Evolutionary conservation across 2,329 filamentous ascomycete species (phyloP), one percentile per base, ranked within the genome.

Genomic region (Cladosporium velox): DNA sequence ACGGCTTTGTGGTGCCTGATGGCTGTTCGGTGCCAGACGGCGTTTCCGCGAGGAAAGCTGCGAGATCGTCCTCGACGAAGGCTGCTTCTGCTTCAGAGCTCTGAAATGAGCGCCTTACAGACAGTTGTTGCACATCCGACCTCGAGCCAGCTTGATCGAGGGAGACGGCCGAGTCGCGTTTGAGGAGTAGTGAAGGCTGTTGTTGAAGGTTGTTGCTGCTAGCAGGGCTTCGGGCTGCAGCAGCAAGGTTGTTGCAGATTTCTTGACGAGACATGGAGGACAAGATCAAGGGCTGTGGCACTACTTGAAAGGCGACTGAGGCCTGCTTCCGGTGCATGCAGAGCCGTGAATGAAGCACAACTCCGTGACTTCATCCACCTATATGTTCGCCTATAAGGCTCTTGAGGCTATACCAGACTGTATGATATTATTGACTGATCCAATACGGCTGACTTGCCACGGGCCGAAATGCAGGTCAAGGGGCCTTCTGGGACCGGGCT

Each of bases 241-340:
- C 61, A 51, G 30, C 55, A 52, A 58, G 21, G 30, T 47, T 59
- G 62, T 30, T 59, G 62, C n/a, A 52, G 52, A 66, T 67, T 57
- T 59, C 64, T 47, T 58, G 64, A 59, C 55, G 58, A 55, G 69
- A 66, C 30, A 54, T 61, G 35, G 65, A 66, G 44, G 55, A 60
- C 49, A 72, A 60, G 26, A 71, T 70, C 64, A 72, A 66, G 44
- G 70, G 71, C 60, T 70, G 67, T 28, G 68, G 67, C 65, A 65
- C 67, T 59, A 70, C 67, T 65, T 71, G 70, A 66, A 64, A 67
- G 51, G 65, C 67, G 34, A 72, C 69, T 54, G 70, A 70, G 57
- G 67, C 67, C 41, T 67, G 68, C 59, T 57, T 64, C 38, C 55
- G 61, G 51, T 57, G 61, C 61, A 64, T 64, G 51, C 51, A 38